Percentiles rank a stretch among this genome's conserved stretches.
Evolutionary conservation across 805 yeast genomes (phyloP).

Genomic region (Wickerhamiella lipophila): DNA sequence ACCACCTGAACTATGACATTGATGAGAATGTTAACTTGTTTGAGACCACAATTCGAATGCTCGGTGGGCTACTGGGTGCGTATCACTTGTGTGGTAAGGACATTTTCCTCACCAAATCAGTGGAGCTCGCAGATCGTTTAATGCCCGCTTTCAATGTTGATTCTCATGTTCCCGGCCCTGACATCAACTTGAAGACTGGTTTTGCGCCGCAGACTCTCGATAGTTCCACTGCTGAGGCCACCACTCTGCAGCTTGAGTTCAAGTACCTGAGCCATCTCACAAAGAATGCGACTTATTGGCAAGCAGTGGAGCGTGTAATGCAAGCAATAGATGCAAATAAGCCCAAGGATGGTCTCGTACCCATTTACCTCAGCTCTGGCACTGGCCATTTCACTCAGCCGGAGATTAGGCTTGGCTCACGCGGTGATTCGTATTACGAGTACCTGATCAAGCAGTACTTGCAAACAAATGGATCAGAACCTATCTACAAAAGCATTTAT

Average conservation of each 20-base stretch:
- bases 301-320: conserved; percentile 57
- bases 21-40: conserved; percentile 40
- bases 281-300: conserved; percentile 36
- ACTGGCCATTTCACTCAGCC: conserved; percentile 55
- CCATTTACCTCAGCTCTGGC: conserved; percentile 65
- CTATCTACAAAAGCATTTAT: conserved; percentile 24
- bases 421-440: conserved; percentile 62
- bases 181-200: conserved; percentile 14
- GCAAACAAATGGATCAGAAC: conserved; percentile 32
- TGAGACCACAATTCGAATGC: conserved; percentile 40
- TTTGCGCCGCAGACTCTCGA: background rate
- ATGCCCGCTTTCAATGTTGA: conserved; percentile 49
- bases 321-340: conserved; percentile 50
- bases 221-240: conserved; percentile 35
- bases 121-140: conserved; percentile 37
- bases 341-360: conserved; percentile 65
- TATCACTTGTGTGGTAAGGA: conserved; percentile 36
- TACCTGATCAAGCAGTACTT: conserved; percentile 39
- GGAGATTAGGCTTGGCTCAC: conserved; percentile 67
- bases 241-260: conserved; percentile 41
- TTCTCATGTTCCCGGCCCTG: conserved; percentile 39
- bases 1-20: conserved; percentile 37
- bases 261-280: conserved; percentile 41
- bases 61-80: conserved; percentile 43
- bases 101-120: conserved; percentile 32